Evolutionary conservation across 805 yeast species (phyloP).

Genomic region (Zygoascus biomembranicola): DNA sequence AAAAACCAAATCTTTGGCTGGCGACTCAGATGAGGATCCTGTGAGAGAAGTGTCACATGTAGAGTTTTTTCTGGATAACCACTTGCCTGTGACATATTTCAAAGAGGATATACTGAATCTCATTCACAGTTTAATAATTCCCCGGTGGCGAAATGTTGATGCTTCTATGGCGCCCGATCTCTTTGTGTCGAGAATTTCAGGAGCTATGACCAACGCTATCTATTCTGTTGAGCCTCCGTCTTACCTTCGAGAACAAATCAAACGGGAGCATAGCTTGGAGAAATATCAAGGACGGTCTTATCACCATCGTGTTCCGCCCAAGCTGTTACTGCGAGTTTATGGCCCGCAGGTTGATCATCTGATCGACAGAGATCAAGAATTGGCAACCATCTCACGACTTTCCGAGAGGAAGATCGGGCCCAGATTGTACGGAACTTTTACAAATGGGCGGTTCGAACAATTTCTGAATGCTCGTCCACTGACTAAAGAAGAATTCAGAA

Average conservation of each 20-base stretch:
- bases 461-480: conserved; percentile 77
- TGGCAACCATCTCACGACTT: conserved; percentile 62
- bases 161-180: conserved; percentile 35
- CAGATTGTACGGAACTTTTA: conserved; percentile 74
- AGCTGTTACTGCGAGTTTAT: conserved; percentile 69
- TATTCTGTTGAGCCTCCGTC: conserved; percentile 61
- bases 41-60: conserved; percentile 26
- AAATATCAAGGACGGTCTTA: conserved; percentile 15
- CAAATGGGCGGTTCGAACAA: conserved; percentile 92
- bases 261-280: conserved; percentile 16
- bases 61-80: conserved; percentile 58
- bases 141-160: conserved; percentile 66
- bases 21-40: conserved; percentile 1
- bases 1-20: background rate
- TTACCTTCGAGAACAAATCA: conserved; percentile 28
- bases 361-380: conserved; percentile 79
- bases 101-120: conserved; percentile 69
- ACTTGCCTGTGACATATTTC: conserved; percentile 76
- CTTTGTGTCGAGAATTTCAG: conserved; percentile 61
- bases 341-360: conserved; percentile 82
- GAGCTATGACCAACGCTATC: conserved; percentile 90
- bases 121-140: conserved; percentile 53
- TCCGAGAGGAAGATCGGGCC: conserved; percentile 83
- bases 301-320: conserved; percentile 38
- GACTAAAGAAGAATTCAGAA: conserved; percentile 63